Conservation (phyloP, 192 early-diverging fungal species). For the Glomus cerebriforme region DNA sequence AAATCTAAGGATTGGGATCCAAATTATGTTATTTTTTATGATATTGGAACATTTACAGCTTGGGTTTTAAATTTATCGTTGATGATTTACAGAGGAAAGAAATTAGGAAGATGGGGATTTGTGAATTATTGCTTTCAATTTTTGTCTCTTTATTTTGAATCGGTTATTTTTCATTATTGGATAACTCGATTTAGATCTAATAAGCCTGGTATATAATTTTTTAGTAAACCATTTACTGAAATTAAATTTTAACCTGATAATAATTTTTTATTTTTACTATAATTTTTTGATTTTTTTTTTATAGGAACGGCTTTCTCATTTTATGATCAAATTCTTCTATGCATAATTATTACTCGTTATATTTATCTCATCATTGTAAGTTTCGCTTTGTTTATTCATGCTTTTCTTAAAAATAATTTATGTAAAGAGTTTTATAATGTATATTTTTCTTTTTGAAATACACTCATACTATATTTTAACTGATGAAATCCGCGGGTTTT, state of each 20-base stretch:
- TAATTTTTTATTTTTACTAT: not conserved
- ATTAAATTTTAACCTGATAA: no score
- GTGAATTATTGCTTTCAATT: slow-evolving; percentile 57
- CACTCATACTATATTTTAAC: no score
- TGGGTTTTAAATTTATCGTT: slow-evolving; percentile 39
- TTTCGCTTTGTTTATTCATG: slow-evolving; percentile 41
- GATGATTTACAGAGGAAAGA: slow-evolving; percentile 40
- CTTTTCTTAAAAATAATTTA: no score
- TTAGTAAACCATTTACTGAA: not conserved
- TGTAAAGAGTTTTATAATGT: no score
- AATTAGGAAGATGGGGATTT: slow-evolving; percentile 51
- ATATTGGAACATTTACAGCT: slow-evolving; percentile 41
- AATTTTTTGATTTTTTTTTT: not conserved
- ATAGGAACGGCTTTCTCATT: slow-evolving; percentile 27
- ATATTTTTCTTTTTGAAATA: no score
- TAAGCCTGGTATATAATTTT: slow-evolving; percentile 37
- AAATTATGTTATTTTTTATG: slow-evolving; percentile 43
- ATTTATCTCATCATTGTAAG: slow-evolving; percentile 37
- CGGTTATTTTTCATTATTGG: slow-evolving; percentile 51
- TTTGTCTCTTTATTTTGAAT: slow-evolving; percentile 45
- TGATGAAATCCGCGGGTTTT: no score
- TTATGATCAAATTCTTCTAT: slow-evolving; percentile 45
- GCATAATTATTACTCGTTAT: slow-evolving; percentile 52
- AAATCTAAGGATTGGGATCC: slow-evolving; percentile 39
- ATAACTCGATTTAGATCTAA: slow-evolving; percentile 19